Base-by-base conservation (phyloP, 2,329 filamentous ascomycete species). In the Fusarium chlamydosporum region DNA sequence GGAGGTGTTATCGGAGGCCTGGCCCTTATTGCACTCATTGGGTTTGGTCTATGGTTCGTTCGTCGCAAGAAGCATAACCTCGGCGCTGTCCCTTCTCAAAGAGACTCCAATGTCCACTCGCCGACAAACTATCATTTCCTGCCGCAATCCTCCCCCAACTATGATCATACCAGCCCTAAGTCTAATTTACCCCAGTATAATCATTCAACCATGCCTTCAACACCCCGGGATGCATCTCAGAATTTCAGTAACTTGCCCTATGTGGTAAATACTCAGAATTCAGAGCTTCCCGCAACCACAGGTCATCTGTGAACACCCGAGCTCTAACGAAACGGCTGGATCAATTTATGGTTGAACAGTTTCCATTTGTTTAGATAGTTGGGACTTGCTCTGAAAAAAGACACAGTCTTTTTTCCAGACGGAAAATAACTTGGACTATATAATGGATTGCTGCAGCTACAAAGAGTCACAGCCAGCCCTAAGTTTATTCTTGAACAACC, bases 1-100 rank as follows among this genome's bases (percentile, higher is more conserved):
- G 58, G 54, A 4, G 43, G 43, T n/a, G 54, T 52, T 16, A 11
- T 51, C 4, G 43, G 58, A 33, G 58, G 58, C 8, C 16, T 61
- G 33, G 33, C 37, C 0, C 9, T 61, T 2, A 9, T 61, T 15
- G n/a, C 31, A 9, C n/a, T 60, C 3, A 20, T 61, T 20, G 26
- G 58, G 2, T 29, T 61, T 9, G 43, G 43, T 16, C 33, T 61
- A 4, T 59, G 54, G 43, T 43, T 43, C 11, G 38, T 59, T n/a
- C 43, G 54, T 31, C 35, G 41, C 18, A 61, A 51, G 27, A 61
- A 51, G 26, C 54, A 20, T 6, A 3, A 33, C 15, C 4, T 12
- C 3, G 12, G 43, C n/a, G 41, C 23, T 43, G 23, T 26, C 10
- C 15, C 20, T 27, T 43, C 23, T 5, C 41, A 43, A 1, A 18